phyloP scores from a whole-genome alignment of 352 stramenopile genomes.

The Elongisporangium undulatum region DNA sequence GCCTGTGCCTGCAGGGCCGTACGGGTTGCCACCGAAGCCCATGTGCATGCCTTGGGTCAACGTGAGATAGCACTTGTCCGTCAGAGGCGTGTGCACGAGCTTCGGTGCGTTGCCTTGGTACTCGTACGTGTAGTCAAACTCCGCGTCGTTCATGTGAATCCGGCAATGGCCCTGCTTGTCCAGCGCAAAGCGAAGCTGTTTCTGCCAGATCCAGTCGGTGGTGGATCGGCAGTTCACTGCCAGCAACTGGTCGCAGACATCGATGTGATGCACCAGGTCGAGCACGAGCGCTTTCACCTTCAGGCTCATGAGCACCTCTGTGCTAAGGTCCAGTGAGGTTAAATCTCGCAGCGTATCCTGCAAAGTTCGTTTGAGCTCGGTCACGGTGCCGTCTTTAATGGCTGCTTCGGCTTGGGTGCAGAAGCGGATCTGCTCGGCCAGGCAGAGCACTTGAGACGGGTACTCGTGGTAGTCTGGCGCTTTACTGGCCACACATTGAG shows the following conservation, averaged over 20 bases:
- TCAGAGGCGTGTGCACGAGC: conserved; percentile 93
- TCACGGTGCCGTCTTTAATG: conserved; percentile 70
- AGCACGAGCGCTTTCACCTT: conserved; percentile 95
- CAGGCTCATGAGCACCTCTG: conserved; percentile 85
- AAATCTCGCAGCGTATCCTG: conserved; percentile 70
- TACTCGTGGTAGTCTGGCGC: conserved; percentile 87
- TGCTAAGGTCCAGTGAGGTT: conserved; percentile 83
- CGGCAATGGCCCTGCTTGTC: conserved; percentile 49
- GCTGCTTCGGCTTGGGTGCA: conserved; percentile 81
- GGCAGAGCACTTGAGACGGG: conserved; percentile 89
- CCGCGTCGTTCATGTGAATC: conserved; percentile 75
- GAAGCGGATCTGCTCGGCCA: conserved; percentile 92
- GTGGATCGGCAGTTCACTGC: conserved; percentile 49
- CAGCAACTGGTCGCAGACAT: conserved; percentile 90
- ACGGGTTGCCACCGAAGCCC: conserved; percentile 92
- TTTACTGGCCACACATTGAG: conserved; percentile 69
- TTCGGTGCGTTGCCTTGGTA: conserved; percentile 94
- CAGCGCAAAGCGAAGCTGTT: conserved; percentile 92
- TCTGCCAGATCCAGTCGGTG: conserved; percentile 90
- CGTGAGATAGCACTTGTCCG: conserved; percentile 94
- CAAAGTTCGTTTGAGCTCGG: conserved; percentile 60
- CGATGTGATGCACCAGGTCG: conserved; percentile 95
- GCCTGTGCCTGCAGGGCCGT: conserved; percentile 91
- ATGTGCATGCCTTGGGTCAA: conserved; percentile 93
- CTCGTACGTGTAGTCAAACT: conserved; percentile 93